Conservation (phyloP, 805 yeast species). For the Wickerhamomyces canadensis region DNA sequence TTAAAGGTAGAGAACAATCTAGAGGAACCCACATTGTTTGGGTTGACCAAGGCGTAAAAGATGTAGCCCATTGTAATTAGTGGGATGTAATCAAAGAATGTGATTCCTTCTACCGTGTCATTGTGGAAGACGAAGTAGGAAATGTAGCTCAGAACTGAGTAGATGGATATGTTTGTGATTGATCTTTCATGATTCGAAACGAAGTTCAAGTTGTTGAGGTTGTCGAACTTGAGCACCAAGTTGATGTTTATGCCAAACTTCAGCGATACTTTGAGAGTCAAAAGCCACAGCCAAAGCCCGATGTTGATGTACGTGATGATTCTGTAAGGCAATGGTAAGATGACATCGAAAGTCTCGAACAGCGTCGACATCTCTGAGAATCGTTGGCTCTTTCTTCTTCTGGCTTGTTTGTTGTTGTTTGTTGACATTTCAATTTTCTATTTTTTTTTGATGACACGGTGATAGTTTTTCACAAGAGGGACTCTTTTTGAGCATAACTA, state of each 20-base stretch:
- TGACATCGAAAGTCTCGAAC: constrained; percentile 1
- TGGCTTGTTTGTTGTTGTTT: background rate
- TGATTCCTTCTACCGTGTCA: constrained; percentile 18
- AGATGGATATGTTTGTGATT: constrained; percentile 17
- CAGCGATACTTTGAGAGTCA: constrained; percentile 36
- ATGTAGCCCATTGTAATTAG: constrained; percentile 31
- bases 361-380: too few species aligned
- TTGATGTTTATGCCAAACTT: constrained; percentile 39
- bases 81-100: constrained; percentile 31
- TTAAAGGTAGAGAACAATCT: constrained; percentile 44
- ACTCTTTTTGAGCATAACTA: background rate
- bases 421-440: background rate
- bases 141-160: constrained; percentile 24
- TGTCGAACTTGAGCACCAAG: constrained; percentile 36
- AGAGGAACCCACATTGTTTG: constrained; percentile 25
- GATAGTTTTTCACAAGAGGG: background rate
- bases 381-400: background rate
- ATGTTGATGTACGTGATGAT: constrained; percentile 42
- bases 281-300: constrained; percentile 51
- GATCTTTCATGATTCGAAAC: constrained; percentile 15
- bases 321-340: constrained; percentile 46
- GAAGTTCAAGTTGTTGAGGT: constrained; percentile 22
- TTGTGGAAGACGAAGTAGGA: constrained; percentile 23
- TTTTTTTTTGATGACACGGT: background rate
- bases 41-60: constrained; percentile 32